These are phyloP conservation scores for Aureobasidium zeae DNA, from an alignment of 2,329 filamentous ascomycete genomes.

Conservation along the genomic window DNA sequence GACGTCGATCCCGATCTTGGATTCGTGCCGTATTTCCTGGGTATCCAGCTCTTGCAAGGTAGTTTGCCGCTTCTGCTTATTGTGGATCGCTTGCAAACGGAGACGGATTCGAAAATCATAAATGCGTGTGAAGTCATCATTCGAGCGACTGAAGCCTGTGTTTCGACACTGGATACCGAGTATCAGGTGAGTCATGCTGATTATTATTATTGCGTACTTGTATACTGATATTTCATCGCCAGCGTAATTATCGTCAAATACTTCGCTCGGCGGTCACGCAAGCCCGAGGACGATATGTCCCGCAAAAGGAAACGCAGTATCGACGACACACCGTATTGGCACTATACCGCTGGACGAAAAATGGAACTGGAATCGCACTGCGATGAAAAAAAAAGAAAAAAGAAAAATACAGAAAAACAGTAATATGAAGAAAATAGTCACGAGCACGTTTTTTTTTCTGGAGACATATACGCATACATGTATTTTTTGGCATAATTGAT, in stretches of 20 bases:
- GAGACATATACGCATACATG: too few species aligned
- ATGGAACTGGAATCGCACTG: conserved; percentile 12
- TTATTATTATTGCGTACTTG: too few species aligned
- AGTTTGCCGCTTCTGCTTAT: conserved; percentile 13
- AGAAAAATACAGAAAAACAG: background rate
- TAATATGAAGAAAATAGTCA: background rate
- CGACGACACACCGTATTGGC: conserved; percentile 13
- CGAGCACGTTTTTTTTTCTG: background rate
- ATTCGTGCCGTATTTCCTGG: conserved; percentile 14
- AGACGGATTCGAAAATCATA: conserved; percentile 13
- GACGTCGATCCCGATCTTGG: conserved; percentile 14
- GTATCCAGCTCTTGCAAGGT: conserved; percentile 11
- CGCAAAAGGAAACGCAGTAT: conserved; percentile 15
- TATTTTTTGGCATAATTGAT: too few species aligned
- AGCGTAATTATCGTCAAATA: conserved; percentile 13
- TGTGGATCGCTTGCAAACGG: conserved; percentile 16
- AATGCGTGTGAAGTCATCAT: conserved; percentile 16
- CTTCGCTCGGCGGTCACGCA: conserved; percentile 14
- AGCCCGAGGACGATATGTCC: conserved; percentile 14
- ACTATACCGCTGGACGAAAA: conserved; percentile 14
- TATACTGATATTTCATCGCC: background rate
- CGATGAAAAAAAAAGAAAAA: background rate
- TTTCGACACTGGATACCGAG: conserved; percentile 13
- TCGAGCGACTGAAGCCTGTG: conserved; percentile 14
- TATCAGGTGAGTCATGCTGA: conserved; percentile 1